These are phyloP conservation scores for Theobroma grandiflorum DNA, from an alignment of 441 rosid genomes.

Conservation along the genomic window DNA sequence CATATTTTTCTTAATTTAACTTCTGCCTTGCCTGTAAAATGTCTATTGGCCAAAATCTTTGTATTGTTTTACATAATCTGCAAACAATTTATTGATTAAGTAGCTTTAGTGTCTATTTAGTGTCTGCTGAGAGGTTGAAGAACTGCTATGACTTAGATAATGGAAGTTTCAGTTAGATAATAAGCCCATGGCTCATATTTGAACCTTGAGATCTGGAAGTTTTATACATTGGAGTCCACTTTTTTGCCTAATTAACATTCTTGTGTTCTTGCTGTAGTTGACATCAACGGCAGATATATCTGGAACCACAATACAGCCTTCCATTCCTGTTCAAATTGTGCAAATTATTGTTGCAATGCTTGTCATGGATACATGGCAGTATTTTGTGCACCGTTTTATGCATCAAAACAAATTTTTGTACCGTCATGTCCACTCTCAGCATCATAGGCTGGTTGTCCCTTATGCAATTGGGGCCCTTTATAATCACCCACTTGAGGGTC, in stretches of 20 bases:
- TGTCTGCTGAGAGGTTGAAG: constrained; percentile 16
- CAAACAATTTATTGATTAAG: background rate
- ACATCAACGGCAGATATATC: constrained; percentile 52
- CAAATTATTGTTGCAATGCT: constrained; percentile 68
- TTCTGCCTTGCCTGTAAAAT: constrained; percentile 7
- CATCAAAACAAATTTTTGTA: constrained; percentile 78
- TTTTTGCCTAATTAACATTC: constrained; percentile 9
- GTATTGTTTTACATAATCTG: background rate
- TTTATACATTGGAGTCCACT: background rate
- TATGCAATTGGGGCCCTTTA: constrained; percentile 77
- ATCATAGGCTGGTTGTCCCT: constrained; percentile 73
- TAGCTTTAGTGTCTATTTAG: background rate
- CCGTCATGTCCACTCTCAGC: constrained; percentile 77
- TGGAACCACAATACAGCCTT: constrained; percentile 47
- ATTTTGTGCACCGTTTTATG: constrained; percentile 78
- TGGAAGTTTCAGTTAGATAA: background rate
- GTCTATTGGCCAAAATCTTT: background rate
- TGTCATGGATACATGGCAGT: constrained; percentile 80
- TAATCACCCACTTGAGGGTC: constrained; percentile 78
- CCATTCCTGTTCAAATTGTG: constrained; percentile 43
- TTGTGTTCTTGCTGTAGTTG: constrained; percentile 43
- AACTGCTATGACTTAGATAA: background rate
- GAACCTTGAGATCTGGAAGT: constrained; percentile 3
- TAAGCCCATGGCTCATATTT: constrained; percentile 1
- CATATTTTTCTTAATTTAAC: background rate